Conservation (phyloP, 169 alveolate genomes). For the Plasmodium vivax region DNA sequence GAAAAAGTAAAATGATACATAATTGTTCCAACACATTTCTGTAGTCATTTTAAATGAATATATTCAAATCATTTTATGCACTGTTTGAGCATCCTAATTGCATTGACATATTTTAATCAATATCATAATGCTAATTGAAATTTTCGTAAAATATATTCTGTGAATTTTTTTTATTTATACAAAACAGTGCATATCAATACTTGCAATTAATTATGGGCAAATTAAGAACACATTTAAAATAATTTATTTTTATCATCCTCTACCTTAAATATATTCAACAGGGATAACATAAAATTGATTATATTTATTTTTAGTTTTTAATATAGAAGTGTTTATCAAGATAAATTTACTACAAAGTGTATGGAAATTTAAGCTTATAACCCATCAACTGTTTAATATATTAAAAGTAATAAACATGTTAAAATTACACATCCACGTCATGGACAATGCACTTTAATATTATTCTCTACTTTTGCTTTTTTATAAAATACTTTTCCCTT, state of each 20-base stretch:
- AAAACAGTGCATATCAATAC: not conserved
- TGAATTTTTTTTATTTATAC: not conserved
- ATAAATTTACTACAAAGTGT: not conserved
- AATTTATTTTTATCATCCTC: not conserved
- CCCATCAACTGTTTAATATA: not conserved
- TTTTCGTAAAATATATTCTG: not conserved
- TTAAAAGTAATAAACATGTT: not conserved
- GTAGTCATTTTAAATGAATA: not conserved
- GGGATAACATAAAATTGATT: not conserved
- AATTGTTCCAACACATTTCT: not conserved
- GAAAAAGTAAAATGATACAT: not conserved
- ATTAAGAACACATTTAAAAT: not conserved
- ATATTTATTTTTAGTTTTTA: not conserved
- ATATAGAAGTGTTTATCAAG: not conserved
- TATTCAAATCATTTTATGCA: not conserved
- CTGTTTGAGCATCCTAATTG: not conserved
- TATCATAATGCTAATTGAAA: not conserved
- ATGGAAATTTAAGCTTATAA: not conserved
- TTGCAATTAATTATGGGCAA: not conserved
- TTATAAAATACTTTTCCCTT: not conserved
- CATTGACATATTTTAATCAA: not conserved
- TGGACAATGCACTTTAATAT: not conserved
- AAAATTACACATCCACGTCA: not conserved
- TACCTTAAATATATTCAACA: not conserved
- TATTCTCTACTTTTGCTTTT: not conserved